A percentile compares a stretch with the other conserved stretches of the same genome.
Evolutionary conservation across 306 rosid genomes (phyloP).

Genomic region (Quercus agrifolia): DNA sequence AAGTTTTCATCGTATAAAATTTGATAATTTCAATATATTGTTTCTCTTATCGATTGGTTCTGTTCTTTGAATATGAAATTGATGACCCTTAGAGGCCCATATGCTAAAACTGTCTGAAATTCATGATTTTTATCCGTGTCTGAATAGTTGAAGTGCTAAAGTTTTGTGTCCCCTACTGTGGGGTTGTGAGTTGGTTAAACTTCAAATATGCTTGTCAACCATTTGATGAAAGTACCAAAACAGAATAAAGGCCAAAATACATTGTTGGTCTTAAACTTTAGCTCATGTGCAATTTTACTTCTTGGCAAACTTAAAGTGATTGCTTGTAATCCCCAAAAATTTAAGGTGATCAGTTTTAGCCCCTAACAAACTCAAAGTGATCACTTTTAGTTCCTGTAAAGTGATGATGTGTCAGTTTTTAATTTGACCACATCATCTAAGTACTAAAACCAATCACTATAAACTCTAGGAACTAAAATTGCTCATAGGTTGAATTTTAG

Average conservation of each 20-base stretch:
- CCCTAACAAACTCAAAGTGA: too few relatives aligned
- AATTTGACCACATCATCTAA: too few relatives aligned
- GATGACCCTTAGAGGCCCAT: neutral
- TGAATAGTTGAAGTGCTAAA: neutral
- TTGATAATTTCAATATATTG: neutral
- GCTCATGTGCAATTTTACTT: too few relatives aligned
- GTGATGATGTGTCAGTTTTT: too few relatives aligned
- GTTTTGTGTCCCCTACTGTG: neutral
- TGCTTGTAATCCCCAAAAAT: too few relatives aligned
- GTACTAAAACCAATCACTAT: too few relatives aligned
- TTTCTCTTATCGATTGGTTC: neutral
- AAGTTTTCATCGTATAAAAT: neutral
- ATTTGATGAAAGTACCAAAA: constrained; percentile 44
- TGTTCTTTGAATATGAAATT: neutral
- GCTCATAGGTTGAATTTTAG: too few relatives aligned
- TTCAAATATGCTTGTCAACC: constrained; percentile 18
- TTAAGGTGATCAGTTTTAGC: too few relatives aligned
- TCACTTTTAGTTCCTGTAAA: neutral
- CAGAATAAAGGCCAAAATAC: neutral
- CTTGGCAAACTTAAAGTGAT: too few relatives aligned
- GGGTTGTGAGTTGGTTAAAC: neutral
- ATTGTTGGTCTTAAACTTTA: too few relatives aligned
- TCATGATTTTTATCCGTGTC: neutral
- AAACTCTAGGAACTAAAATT: too few relatives aligned
- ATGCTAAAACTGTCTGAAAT: neutral